Base-by-base conservation (phyloP, 192 early-diverging fungal species). In the Diversispora epigaea region DNA sequence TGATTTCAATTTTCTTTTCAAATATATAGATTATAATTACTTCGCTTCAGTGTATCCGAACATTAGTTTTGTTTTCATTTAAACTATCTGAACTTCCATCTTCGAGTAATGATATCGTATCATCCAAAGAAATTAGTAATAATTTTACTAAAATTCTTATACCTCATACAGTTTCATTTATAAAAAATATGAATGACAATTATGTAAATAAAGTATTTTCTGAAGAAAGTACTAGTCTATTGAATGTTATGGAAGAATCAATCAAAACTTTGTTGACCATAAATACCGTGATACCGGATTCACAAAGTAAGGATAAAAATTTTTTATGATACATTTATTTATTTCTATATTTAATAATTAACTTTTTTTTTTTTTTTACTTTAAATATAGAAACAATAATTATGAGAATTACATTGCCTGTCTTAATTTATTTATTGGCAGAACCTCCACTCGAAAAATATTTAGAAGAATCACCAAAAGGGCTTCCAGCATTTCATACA, bases 181-280 rank as follows among this genome's bases (percentile, higher is more conserved):
- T 78, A 56, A 45, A 81, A 32, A 50, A 56, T 21, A 52, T 69
- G 11, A 78, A 77, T 47, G 43, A 76, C 4, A 43, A 54, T 7
- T 41, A 43, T 62, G 25, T 21, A 39, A 54, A 22, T 22, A 10
- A 50, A 3, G n/a, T 19, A 49, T 12, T 4, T 15, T 64, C 45
- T 3, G 65, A 76, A 8, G 76, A 80, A 19, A 78, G 72, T 52
- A 46, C 66, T 60, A 12, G 25, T 0, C 75, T 73, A n/a, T 61
- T 82, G 47, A 65, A 75, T 11, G 66, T 80, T 3, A 60, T 83
- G 17, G 82, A 82, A 54, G 87, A 88, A 50, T 81, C 83, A 39
- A 84, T 88, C 21, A 82, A 84, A 50, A 85, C 82, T 6, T 71
- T 88, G 25, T 63, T 84, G 60, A 78, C 65, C 22, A 70, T 86